Evolutionary conservation across 208 protist species (phyloP).

Genomic region (Trypanosoma brucei): DNA sequence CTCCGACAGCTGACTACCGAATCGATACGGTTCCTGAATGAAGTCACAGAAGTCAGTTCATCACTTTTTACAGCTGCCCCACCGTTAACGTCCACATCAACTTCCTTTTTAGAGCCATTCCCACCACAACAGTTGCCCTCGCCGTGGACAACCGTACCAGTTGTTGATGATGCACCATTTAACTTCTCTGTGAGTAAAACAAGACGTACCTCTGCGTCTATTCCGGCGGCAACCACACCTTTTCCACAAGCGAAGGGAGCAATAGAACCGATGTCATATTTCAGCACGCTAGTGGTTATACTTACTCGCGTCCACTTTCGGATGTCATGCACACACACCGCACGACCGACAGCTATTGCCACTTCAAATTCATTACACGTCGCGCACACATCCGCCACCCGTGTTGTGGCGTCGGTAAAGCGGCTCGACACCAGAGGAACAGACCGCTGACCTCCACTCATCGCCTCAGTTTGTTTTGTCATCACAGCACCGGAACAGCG

Average conservation of each 20-base stretch:
- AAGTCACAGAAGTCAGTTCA: constrained; percentile 24
- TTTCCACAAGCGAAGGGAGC: constrained; percentile 39
- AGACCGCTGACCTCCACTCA: neutral
- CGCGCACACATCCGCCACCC: constrained; percentile 47
- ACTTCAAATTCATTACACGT: constrained; percentile 62
- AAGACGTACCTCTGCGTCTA: constrained; percentile 25
- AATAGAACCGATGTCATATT: constrained; percentile 65
- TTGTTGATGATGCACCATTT: neutral
- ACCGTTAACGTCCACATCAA: neutral
- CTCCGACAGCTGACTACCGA: constrained; percentile 52
- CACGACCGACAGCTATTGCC: constrained; percentile 52
- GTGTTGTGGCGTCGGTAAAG: constrained; percentile 43
- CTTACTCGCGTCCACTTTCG: constrained; percentile 69
- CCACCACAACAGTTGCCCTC: neutral
- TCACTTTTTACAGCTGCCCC: constrained; percentile 1
- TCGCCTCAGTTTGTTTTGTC: constrained; percentile 8
- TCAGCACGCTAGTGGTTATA: constrained; percentile 65
- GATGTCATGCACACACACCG: constrained; percentile 67
- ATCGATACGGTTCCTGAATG: constrained; percentile 77
- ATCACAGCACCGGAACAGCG: constrained; percentile 57
- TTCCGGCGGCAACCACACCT: constrained; percentile 58
- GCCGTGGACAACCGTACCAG: neutral
- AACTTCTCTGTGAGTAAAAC: constrained; percentile 4
- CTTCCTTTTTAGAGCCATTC: constrained; percentile 2
- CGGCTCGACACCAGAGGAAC: constrained; percentile 41